phyloP scores from a whole-genome alignment of 2,329 filamentous ascomycete species.

The Botrytis porri region DNA sequence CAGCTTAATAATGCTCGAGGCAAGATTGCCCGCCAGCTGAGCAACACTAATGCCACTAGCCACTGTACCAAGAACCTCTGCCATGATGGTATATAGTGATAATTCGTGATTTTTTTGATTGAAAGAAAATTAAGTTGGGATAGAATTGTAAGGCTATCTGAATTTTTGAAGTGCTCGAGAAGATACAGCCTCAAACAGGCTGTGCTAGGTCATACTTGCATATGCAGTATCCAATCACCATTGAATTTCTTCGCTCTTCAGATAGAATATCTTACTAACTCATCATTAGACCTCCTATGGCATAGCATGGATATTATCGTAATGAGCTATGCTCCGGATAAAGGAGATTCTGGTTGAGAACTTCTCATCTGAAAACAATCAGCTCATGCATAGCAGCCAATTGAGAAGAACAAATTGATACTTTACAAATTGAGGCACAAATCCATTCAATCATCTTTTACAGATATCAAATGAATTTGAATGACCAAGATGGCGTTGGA shows the following conservation, averaged over 20 bases:
- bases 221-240: neutral
- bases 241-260: neutral
- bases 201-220: neutral
- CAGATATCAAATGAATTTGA: too few relatives aligned
- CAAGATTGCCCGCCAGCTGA: slow-evolving; percentile 19
- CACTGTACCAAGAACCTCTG: slow-evolving; percentile 21
- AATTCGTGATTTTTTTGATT: neutral
- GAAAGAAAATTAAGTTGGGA: neutral
- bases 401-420: too few relatives aligned
- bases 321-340: too few relatives aligned
- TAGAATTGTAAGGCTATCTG: neutral
- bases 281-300: too few relatives aligned
- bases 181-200: neutral
- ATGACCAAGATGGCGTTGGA: too few relatives aligned
- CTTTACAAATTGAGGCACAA: too few relatives aligned
- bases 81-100: neutral
- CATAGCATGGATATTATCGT: too few relatives aligned
- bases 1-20: slow-evolving; percentile 23
- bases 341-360: too few relatives aligned
- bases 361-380: too few relatives aligned
- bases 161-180: neutral
- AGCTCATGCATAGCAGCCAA: too few relatives aligned
- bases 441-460: too few relatives aligned
- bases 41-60: slow-evolving; percentile 22
- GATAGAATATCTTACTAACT: too few relatives aligned